Percentiles rank a stretch among this genome's conserved stretches.
Evolutionary conservation across 2,329 filamentous ascomycete genomes (phyloP).

Genomic region (Epichloe sibirici): DNA sequence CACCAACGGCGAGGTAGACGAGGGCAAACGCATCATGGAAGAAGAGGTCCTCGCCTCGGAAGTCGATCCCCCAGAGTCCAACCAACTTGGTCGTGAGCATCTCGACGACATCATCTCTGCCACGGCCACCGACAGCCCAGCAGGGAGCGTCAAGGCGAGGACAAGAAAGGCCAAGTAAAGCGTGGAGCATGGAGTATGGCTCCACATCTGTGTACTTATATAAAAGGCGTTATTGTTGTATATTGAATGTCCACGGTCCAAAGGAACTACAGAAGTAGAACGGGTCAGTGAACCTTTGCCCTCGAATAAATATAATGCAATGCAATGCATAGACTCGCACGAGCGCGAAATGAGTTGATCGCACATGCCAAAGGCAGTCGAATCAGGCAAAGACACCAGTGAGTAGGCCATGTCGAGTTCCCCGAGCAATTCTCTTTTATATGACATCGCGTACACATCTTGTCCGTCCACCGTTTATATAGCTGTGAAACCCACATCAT

Average conservation of each 20-base stretch:
- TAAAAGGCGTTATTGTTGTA: too few relatives aligned
- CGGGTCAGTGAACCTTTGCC: too few relatives aligned
- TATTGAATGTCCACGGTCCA: too few relatives aligned
- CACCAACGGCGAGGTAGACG: slow-evolving; percentile 71
- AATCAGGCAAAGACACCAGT: too few relatives aligned
- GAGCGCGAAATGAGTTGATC: too few relatives aligned
- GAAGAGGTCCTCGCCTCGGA: slow-evolving; percentile 41
- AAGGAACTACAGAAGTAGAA: too few relatives aligned
- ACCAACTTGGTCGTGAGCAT: not conserved
- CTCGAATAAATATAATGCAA: too few relatives aligned
- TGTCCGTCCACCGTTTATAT: not conserved
- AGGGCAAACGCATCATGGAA: slow-evolving; percentile 59
- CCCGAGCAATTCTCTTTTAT: too few relatives aligned
- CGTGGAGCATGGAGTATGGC: not conserved
- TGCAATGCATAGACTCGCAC: too few relatives aligned
- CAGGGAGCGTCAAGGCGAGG: slow-evolving; percentile 3
- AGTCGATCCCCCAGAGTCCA: slow-evolving; percentile 5
- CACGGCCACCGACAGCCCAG: not conserved
- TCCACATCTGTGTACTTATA: not conserved
- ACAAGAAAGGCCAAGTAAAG: not conserved
- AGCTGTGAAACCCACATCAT: not conserved
- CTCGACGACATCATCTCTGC: not conserved
- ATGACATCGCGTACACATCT: not conserved
- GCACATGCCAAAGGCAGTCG: too few relatives aligned
- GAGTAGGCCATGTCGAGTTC: too few relatives aligned